phyloP scores from a whole-genome alignment of 1,284 basidiomycete species.

The Exobasidium rhododendri region DNA sequence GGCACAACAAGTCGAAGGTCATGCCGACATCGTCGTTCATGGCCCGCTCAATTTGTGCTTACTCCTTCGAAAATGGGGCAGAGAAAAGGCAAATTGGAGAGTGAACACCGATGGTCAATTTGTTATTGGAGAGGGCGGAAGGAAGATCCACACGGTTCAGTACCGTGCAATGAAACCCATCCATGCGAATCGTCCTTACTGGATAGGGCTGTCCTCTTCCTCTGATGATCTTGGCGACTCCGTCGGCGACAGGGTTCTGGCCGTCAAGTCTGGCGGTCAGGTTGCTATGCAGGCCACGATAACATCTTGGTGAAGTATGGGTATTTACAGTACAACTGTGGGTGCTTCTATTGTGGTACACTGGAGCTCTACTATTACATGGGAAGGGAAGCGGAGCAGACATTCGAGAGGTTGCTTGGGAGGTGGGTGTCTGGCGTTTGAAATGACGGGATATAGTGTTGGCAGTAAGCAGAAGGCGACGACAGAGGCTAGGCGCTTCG shows the following conservation, averaged over 20 bases:
- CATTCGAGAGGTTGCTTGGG: too few species aligned
- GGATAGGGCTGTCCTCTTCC: background rate
- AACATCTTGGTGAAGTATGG: background rate
- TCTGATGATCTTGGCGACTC: background rate
- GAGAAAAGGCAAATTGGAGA: conserved; percentile 4
- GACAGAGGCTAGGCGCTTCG: conserved; percentile 15
- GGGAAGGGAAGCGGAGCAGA: too few species aligned
- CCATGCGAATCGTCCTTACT: conserved; percentile 10
- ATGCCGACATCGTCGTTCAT: conserved; percentile 35
- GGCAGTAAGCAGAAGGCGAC: too few species aligned
- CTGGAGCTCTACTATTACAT: too few species aligned
- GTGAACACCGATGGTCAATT: conserved; percentile 11
- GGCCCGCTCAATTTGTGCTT: conserved; percentile 38
- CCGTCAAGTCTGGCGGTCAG: conserved; percentile 10
- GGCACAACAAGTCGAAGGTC: conserved; percentile 41
- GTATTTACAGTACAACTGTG: too few species aligned
- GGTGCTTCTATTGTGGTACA: too few species aligned
- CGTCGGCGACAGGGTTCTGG: background rate
- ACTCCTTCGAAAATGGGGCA: conserved; percentile 23
- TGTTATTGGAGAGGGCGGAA: conserved; percentile 11
- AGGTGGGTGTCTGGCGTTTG: too few species aligned
- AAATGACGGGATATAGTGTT: too few species aligned
- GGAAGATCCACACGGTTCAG: conserved; percentile 19
- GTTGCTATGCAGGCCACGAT: conserved; percentile 15
- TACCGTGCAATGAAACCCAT: conserved; percentile 36